Evolutionary conservation across 257 asterid species (phyloP), one percentile per base, ranked within the genome.

Genomic region (Voacanga thouarsii): DNA sequence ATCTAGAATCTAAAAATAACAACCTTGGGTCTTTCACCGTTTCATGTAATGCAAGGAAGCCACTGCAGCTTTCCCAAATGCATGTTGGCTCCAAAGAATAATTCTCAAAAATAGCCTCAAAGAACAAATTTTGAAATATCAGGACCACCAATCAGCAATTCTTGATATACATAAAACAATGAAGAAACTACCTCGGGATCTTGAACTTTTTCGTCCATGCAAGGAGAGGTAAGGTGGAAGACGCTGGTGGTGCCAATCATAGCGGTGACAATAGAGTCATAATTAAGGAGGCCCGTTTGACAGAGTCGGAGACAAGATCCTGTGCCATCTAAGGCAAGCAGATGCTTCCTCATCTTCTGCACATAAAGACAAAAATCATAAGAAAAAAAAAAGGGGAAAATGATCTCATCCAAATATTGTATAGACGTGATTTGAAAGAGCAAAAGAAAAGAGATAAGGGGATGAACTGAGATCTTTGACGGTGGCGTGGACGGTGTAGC

Each of bases 401-500:
- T 50, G 69, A 12, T 26, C 21, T 39, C 14, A 51, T 15, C 6
- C 23, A 33, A 11, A 7, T 4, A 41, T 15, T 19, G n/a, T 33
- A 3, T 2, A 0, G 23, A 12, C 28, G 8, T 18, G 3, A 60
- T 30, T 51, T 28, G 16, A 30, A 5, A 6, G 51, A 78, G 6
- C 28, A 61, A 26, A 64, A 26, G 28, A 24, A 2, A 6, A 53
- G 7, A 15, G 76, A 61, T 59, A 30, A 26, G 18, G 78, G 68
- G 43, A 64, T 65, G 14, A 24, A 91, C 97, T 87, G 86, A 89
- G 89, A 82, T 88, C 79, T 82, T 82, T 82, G 80, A 93, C 90
- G 91, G 98, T 92, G 90, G 98, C 98, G 77, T 84, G 90, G 80
- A 94, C 95, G 55, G 94, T 80, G 88, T 94, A 94, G 81, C 97